Base-by-base conservation (phyloP, 2,329 filamentous ascomycete genomes). In the Pseudogymnoascus sp. region DNA sequence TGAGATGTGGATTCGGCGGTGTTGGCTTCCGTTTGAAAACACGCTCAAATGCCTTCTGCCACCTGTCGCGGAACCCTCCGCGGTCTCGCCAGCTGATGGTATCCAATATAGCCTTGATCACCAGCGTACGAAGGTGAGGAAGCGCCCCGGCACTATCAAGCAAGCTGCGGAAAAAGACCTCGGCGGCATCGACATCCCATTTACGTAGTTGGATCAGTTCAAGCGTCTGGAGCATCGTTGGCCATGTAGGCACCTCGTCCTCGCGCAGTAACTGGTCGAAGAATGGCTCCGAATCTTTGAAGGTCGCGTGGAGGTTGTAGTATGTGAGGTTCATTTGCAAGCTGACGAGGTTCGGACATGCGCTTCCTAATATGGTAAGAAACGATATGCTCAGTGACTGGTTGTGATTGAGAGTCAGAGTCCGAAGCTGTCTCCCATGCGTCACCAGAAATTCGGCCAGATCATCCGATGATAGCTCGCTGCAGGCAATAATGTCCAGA, bases 291-390 rank as follows among this genome's bases (percentile, higher is more conserved):
- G 87, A 85, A 69, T 95, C 89, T 59, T 85, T 84, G 67, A 87
- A 85, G 59, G 82, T 84, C 61, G 82, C 79, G 64, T 90, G 85
- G 42, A 86, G 83, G 66, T 87, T 88, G 75, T 86, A 93, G 70
- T 92, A 95, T 12, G 85, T 87, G 61, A 96, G 78, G 68, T 96
- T 90, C 81, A 96, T 88, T 59, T 82, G 84, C 40, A 97, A 78
- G 23, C 84, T 81, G 69, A 88, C 80, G 5, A 97, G 79, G 3
- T 81, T 79, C 0, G 91, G 90, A 70, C 92, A 96, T 1, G 83
- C 81, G 3, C 77, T 73, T 16, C 83, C 85, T 53, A 97, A 76
- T 25, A 81, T 75, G 0, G 85, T 82, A 5, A 95, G 79, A 69
- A 96, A 97, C 0, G 82, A 84, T 42, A 97, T 76, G 69, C 87